Evolutionary conservation across 1,139 yeast genomes (phyloP).

Genomic region (Ogataea hybrid): DNA sequence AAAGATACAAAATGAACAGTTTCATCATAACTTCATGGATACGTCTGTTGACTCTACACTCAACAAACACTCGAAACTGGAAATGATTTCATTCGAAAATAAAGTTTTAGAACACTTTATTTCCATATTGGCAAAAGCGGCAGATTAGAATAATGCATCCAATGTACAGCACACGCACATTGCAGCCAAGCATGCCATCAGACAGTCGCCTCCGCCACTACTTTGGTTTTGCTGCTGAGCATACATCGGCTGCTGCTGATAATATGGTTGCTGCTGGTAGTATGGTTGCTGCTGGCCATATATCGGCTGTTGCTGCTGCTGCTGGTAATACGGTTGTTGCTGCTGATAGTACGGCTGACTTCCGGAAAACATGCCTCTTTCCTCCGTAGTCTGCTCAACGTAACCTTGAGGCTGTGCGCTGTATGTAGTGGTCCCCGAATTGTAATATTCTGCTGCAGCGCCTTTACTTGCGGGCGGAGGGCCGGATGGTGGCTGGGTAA

Average conservation of each 20-base stretch:
- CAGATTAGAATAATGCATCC: slow-evolving; percentile 55
- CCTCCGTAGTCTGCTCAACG: no score
- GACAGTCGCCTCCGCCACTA: slow-evolving; percentile 42
- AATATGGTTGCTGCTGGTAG: slow-evolving; percentile 6
- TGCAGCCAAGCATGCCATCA: slow-evolving; percentile 71
- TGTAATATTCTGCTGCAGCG: slow-evolving; percentile 28
- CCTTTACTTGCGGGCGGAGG: slow-evolving; percentile 22
- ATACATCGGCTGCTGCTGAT: slow-evolving; percentile 4
- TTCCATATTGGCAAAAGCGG: slow-evolving; percentile 7
- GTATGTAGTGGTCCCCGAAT: slow-evolving; percentile 14
- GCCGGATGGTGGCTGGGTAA: slow-evolving; percentile 10
- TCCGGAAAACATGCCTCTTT: slow-evolving; percentile 17
- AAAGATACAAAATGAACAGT: slow-evolving; percentile 8
- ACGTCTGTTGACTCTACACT: slow-evolving; percentile 12
- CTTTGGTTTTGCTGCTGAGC: slow-evolving; percentile 44
- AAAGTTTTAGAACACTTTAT: slow-evolving; percentile 16
- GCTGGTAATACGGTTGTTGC: slow-evolving; percentile 33
- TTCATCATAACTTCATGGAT: slow-evolving; percentile 7
- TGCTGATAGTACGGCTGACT: slow-evolving; percentile 25
- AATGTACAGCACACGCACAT: slow-evolving; percentile 72
- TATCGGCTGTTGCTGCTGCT: slow-evolving; percentile 37
- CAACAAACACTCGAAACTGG: slow-evolving; percentile 11
- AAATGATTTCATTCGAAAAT: slow-evolving; percentile 14
- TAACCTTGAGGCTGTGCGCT: slow-evolving; percentile 12
- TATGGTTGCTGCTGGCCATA: slow-evolving; percentile 42